Evolutionary conservation across 2,329 filamentous ascomycete species (phyloP).

Genomic region (Monosporascus sp.): DNA sequence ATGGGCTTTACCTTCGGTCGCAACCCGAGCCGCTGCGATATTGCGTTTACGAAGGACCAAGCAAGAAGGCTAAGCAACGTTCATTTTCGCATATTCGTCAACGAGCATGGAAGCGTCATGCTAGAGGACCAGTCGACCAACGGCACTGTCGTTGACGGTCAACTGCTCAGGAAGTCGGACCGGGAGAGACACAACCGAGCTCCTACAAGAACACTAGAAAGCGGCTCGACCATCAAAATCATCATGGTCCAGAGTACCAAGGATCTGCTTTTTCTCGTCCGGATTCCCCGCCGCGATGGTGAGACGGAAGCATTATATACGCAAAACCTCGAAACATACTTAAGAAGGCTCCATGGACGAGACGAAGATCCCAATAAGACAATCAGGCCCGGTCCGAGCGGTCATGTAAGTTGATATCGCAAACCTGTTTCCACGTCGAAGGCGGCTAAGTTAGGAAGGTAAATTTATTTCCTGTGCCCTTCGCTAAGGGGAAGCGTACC

Average conservation of each 20-base stretch:
- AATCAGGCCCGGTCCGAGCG: constrained; percentile 42
- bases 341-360: constrained; percentile 34
- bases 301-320: constrained; percentile 60
- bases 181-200: constrained; percentile 22
- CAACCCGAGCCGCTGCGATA: constrained; percentile 65
- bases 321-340: constrained; percentile 64
- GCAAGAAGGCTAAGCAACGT: constrained; percentile 78
- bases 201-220: constrained; percentile 59
- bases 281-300: constrained; percentile 72
- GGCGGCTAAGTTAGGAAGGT: constrained; percentile 19
- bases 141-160: constrained; percentile 79
- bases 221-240: constrained; percentile 70
- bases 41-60: constrained; percentile 61
- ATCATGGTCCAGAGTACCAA: constrained; percentile 44
- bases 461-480: constrained; percentile 22
- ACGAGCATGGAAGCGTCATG: constrained; percentile 82
- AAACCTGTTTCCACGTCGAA: background rate
- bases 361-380: constrained; percentile 35
- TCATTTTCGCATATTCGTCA: constrained; percentile 94
- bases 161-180: constrained; percentile 53
- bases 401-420: constrained; percentile 34
- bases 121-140: constrained; percentile 94
- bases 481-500: constrained; percentile 7
- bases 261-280: constrained; percentile 77
- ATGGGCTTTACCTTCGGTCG: constrained; percentile 85